Percentiles rank a stretch among this genome's conserved stretches.
These are phyloP conservation scores for Sporisorium sorghi DNA, from an alignment of 1,284 basidiomycete genomes.

Conservation along the genomic window DNA sequence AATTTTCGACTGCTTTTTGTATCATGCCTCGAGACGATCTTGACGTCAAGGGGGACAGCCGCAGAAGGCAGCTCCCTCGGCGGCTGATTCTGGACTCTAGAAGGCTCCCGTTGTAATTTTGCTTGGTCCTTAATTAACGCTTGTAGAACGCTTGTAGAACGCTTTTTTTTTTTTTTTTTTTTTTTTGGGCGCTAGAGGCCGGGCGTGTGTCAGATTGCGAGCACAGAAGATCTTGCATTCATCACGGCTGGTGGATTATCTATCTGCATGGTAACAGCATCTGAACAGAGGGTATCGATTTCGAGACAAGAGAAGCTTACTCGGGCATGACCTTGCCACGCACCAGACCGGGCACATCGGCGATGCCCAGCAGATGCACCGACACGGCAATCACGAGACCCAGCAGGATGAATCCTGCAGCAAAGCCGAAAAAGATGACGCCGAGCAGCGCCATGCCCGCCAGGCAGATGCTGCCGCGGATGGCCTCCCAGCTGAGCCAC, in stretches of 20 bases:
- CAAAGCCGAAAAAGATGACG: constrained; percentile 33
- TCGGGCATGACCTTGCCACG: constrained; percentile 41
- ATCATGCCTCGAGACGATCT: constrained; percentile 11
- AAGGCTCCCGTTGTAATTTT: not conserved
- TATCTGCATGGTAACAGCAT: not conserved
- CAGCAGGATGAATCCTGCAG: constrained; percentile 28
- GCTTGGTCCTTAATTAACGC: too few species aligned
- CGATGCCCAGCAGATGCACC: constrained; percentile 40
- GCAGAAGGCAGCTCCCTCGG: not conserved
- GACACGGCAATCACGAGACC: constrained; percentile 32
- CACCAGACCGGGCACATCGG: constrained; percentile 43
- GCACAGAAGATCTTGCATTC: not conserved
- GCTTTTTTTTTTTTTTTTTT: too few species aligned
- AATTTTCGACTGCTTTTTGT: not conserved
- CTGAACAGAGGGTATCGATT: not conserved
- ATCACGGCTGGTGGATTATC: not conserved
- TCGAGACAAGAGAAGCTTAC: not conserved
- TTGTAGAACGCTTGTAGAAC: too few species aligned
- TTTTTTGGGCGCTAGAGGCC: too few species aligned
- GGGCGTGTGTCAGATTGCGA: not conserved
- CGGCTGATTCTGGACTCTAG: not conserved
- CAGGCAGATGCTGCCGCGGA: constrained; percentile 36
- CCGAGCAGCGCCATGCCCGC: constrained; percentile 25
- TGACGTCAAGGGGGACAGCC: not conserved
- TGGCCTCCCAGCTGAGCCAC: constrained; percentile 42